phyloP scores from a whole-genome alignment of 2,329 filamentous ascomycete species.

The Ophiostoma fasciatum region DNA sequence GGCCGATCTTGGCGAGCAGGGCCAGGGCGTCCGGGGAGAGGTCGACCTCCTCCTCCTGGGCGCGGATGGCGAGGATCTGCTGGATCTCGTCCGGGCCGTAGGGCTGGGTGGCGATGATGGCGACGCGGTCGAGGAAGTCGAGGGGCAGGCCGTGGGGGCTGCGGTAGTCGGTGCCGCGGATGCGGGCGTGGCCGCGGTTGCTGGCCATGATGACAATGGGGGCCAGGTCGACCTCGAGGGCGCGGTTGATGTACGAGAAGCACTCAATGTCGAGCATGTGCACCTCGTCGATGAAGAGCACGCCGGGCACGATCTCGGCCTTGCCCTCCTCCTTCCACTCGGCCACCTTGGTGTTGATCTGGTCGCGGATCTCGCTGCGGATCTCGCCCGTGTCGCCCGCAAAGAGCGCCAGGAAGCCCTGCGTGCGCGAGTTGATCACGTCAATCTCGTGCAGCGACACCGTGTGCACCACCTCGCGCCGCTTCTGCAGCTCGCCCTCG shows the following conservation, averaged over 20 bases:
- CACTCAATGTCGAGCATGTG: constrained; percentile 99
- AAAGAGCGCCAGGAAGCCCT: constrained; percentile 93
- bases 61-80: constrained; percentile 83
- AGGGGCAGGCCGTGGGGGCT: constrained; percentile 88
- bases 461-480: constrained; percentile 93
- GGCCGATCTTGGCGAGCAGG: constrained; percentile 86
- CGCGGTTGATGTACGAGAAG: constrained; percentile 96
- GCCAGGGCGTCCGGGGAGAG: constrained; percentile 79
- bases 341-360: constrained; percentile 97
- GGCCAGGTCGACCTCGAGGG: constrained; percentile 83
- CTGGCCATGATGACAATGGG: constrained; percentile 99
- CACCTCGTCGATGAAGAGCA: constrained; percentile 96
- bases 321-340: constrained; percentile 99
- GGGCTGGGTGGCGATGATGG: constrained; percentile 85
- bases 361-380: constrained; percentile 87
- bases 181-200: constrained; percentile 83
- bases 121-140: constrained; percentile 89
- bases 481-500: constrained; percentile 92
- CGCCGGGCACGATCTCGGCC: constrained; percentile 91
- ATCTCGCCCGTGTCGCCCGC: constrained; percentile 98
- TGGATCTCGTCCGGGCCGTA: constrained; percentile 76
- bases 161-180: constrained; percentile 84
- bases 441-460: constrained; percentile 97
- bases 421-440: constrained; percentile 97
- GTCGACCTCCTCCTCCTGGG: constrained; percentile 92